Percentiles rank a stretch among this genome's conserved stretches.
Evolutionary conservation across 805 yeast species (phyloP).

Genomic region (Peterozyma toletana): DNA sequence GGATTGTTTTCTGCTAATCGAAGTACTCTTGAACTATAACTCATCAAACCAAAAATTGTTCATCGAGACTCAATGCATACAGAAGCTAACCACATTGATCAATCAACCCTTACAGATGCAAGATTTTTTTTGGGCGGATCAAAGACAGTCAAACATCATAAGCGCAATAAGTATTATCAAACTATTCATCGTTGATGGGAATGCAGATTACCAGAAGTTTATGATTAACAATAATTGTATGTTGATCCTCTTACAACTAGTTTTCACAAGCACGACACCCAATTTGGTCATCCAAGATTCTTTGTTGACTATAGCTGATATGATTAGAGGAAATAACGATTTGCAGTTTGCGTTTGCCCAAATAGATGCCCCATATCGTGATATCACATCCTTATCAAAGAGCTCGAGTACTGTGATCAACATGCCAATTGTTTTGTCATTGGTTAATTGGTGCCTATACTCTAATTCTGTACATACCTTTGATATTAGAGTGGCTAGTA

Average conservation of each 20-base stretch:
- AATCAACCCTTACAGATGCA: conserved; percentile 48
- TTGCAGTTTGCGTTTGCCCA: conserved; percentile 68
- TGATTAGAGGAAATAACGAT: conserved; percentile 58
- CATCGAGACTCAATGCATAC: conserved; percentile 75
- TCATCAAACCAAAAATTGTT: conserved; percentile 87
- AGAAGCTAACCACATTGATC: conserved; percentile 54
- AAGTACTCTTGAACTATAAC: conserved; percentile 70
- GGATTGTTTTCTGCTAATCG: conserved; percentile 74
- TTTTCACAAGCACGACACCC: conserved; percentile 62
- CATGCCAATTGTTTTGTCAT: conserved; percentile 66
- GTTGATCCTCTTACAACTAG: conserved; percentile 57
- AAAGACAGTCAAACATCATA: conserved; percentile 57
- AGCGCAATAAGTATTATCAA: conserved; percentile 68
- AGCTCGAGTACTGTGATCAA: not conserved
- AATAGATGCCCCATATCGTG: conserved; percentile 89
- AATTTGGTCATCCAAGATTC: conserved; percentile 61
- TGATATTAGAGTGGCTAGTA: conserved; percentile 72
- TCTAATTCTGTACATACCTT: conserved; percentile 81
- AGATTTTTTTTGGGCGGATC: conserved; percentile 64
- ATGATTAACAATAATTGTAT: conserved; percentile 58
- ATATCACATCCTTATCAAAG: conserved; percentile 49
- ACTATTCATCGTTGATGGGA: conserved; percentile 67
- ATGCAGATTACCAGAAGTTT: conserved; percentile 57
- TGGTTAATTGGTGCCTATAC: conserved; percentile 76
- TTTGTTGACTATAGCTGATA: conserved; percentile 67